Evolutionary conservation across 2,329 filamentous ascomycete genomes (phyloP).

Genomic region (Colletotrichum salicis): DNA sequence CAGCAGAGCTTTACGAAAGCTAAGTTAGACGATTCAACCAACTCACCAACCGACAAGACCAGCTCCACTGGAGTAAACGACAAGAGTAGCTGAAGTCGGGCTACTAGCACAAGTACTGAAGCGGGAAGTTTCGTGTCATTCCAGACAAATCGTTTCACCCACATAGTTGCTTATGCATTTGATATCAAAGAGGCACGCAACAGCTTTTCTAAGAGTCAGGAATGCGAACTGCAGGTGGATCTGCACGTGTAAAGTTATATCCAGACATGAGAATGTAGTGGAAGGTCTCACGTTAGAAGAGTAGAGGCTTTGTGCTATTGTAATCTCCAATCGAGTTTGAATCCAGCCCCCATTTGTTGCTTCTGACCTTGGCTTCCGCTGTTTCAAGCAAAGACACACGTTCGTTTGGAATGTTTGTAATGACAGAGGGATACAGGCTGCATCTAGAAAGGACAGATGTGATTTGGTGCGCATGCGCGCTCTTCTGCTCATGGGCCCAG

Average conservation of each 20-base stretch:
- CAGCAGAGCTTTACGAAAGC: conserved; percentile 8
- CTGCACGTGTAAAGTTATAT: not conserved
- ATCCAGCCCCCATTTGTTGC: no score
- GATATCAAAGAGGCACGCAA: not conserved
- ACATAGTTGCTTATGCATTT: not conserved
- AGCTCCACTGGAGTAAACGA: not conserved
- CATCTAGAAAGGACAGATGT: not conserved
- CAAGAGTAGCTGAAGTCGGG: not conserved
- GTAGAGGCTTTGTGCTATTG: not conserved
- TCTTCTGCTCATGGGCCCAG: not conserved
- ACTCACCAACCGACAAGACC: not conserved
- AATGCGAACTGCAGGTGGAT: no score
- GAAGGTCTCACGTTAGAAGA: not conserved
- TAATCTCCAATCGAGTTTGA: not conserved
- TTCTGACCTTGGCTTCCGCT: not conserved
- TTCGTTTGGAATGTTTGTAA: not conserved
- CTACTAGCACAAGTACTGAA: no score
- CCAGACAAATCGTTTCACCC: not conserved
- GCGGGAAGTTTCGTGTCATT: not conserved
- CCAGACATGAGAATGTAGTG: fast-evolving
- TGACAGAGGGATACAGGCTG: not conserved
- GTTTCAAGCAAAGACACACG: not conserved
- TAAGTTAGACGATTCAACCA: not conserved
- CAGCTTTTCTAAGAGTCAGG: no score
- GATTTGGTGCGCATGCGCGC: not conserved